A percentile compares a stretch with the other conserved stretches of the same genome.
Evolutionary conservation across 2,329 filamentous ascomycete species (phyloP).

Genomic region (Didymella exigua): DNA sequence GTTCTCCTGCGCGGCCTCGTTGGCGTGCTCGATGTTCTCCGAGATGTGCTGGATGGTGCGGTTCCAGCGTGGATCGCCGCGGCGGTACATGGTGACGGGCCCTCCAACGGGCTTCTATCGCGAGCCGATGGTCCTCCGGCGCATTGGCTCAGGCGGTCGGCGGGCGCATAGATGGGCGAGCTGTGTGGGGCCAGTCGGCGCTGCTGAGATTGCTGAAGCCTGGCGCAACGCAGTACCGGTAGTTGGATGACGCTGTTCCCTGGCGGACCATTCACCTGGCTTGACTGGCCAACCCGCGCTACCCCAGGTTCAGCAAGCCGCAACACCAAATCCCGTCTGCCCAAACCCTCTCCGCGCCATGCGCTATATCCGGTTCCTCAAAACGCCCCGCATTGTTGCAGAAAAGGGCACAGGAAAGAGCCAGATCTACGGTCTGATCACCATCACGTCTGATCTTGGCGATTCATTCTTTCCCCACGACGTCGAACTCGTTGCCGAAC

Average conservation of each 20-base stretch:
- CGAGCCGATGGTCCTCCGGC: too few relatives aligned
- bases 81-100: constrained; percentile 61
- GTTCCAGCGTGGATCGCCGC: constrained; percentile 81
- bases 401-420: constrained; percentile 37
- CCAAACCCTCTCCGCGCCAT: constrained; percentile 24
- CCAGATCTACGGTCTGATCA: constrained; percentile 54
- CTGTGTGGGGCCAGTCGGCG: not conserved
- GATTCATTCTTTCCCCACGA: constrained; percentile 64
- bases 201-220: not conserved
- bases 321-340: not conserved
- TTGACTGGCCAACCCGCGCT: constrained; percentile 3
- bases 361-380: constrained; percentile 71
- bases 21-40: constrained; percentile 86
- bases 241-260: constrained; percentile 6
- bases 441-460: constrained; percentile 72
- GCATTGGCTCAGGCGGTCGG: constrained; percentile 21
- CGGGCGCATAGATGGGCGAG: constrained; percentile 34
- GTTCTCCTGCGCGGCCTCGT: constrained; percentile 87
- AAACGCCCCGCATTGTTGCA: constrained; percentile 59
- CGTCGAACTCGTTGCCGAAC: constrained; percentile 50
- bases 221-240: not conserved
- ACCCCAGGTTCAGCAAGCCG: constrained; percentile 3
- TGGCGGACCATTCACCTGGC: constrained; percentile 2
- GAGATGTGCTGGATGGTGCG: constrained; percentile 93
- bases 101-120: not conserved